These are phyloP conservation scores for Neurospora sp. DNA, from an alignment of 495 filamentous ascomycete species.

Conservation along the genomic window DNA sequence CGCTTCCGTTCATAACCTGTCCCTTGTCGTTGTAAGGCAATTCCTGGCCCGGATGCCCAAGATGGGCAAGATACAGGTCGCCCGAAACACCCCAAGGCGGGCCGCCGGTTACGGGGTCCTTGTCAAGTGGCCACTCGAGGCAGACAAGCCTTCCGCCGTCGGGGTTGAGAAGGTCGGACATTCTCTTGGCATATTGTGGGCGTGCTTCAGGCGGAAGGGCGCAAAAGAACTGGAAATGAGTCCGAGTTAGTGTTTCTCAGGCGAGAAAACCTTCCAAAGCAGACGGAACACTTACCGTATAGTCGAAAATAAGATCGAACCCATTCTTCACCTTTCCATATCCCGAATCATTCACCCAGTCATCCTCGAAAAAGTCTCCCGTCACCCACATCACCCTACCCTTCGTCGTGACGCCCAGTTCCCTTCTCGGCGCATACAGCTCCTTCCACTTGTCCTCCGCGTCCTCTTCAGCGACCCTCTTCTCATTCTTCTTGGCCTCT, in stretches of 20 bases:
- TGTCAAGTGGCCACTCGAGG: conserved; percentile 70
- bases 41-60: conserved; percentile 55
- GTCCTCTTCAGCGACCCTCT: conserved; percentile 8
- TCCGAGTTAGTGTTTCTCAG: conserved; percentile 1
- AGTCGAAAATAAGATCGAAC: conserved; percentile 80
- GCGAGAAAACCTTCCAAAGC: background rate
- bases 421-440: conserved; percentile 33
- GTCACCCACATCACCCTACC: conserved; percentile 50
- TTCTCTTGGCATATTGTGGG: conserved; percentile 58
- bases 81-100: conserved; percentile 60
- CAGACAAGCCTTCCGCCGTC: conserved; percentile 59
- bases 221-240: conserved; percentile 56
- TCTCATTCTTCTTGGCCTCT: conserved; percentile 39
- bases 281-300: conserved; percentile 49
- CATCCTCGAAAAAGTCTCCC: conserved; percentile 66
- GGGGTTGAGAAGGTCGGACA: conserved; percentile 52
- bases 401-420: conserved; percentile 29
- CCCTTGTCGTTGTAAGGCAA: conserved; percentile 51
- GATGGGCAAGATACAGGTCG: conserved; percentile 54
- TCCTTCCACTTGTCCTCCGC: conserved; percentile 9
- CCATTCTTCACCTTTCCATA: conserved; percentile 23
- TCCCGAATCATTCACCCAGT: conserved; percentile 24
- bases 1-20: conserved; percentile 24
- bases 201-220: conserved; percentile 58
- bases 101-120: conserved; percentile 49